A percentile compares a stretch with the other conserved stretches of the same genome.
phyloP scores from a whole-genome alignment of 768 basidiomycete species.

The Tulasnella sp. region DNA sequence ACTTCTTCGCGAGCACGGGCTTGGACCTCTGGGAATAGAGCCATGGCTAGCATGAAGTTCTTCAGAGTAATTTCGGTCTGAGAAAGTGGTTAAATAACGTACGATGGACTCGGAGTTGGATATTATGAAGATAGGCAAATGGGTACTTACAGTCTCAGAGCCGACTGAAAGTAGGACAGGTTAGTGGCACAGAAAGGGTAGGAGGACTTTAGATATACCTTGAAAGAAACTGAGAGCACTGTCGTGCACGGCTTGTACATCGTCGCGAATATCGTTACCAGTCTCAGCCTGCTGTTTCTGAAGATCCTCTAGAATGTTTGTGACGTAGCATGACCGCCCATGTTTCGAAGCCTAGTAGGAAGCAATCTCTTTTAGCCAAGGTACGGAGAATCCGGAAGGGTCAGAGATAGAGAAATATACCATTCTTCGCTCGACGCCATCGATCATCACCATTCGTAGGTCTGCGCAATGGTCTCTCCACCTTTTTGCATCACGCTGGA shows the following conservation, averaged over 20 bases:
- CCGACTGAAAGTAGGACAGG: not conserved
- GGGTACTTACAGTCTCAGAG: not conserved
- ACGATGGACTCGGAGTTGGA: too few relatives aligned
- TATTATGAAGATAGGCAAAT: too few relatives aligned
- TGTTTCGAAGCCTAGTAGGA: not conserved
- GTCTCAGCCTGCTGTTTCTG: not conserved
- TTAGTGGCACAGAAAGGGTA: not conserved
- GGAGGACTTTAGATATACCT: not conserved
- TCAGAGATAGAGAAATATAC: not conserved
- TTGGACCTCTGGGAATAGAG: slow-evolving; percentile 27
- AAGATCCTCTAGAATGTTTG: not conserved
- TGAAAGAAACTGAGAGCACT: not conserved
- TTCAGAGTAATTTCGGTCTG: not conserved
- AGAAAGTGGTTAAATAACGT: not conserved
- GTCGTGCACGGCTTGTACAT: not conserved
- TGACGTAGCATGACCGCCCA: not conserved
- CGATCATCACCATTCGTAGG: not conserved
- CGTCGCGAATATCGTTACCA: not conserved
- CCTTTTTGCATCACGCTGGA: not conserved
- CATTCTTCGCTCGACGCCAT: not conserved
- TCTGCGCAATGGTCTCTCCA: not conserved
- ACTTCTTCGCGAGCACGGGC: slow-evolving; percentile 22
- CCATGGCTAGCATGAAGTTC: slow-evolving; percentile 35
- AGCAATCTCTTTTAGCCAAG: too few relatives aligned
- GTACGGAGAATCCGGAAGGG: too few relatives aligned